Conservation (phyloP, 257 asterid species). For the Solanum pinnatisectum region DNA sequence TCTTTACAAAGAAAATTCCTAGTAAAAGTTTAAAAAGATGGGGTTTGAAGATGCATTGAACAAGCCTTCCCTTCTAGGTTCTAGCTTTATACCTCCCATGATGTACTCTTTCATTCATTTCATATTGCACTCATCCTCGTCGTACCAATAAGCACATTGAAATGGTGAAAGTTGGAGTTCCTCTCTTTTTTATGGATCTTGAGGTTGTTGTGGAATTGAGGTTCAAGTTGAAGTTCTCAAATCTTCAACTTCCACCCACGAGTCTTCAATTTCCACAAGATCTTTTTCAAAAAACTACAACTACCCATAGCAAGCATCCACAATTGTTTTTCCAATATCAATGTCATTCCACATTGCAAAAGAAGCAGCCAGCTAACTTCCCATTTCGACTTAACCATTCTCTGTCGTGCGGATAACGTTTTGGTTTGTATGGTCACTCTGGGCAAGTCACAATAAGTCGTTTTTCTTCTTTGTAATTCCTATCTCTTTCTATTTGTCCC, state of each 20-base stretch:
- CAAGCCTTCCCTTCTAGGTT: neutral
- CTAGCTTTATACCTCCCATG: neutral
- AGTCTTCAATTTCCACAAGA: neutral
- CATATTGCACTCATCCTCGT: neutral
- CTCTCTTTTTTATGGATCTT: neutral
- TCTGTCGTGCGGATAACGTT: neutral
- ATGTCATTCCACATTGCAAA: neutral
- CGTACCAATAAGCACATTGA: neutral
- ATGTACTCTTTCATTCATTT: neutral
- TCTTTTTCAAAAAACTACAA: neutral
- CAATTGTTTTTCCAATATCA: neutral
- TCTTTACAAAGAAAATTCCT: neutral
- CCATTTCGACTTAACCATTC: neutral
- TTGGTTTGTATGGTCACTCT: neutral
- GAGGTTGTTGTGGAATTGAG: neutral
- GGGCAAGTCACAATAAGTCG: neutral
- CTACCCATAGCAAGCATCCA: neutral
- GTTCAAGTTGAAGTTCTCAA: neutral
- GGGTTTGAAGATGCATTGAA: neutral
- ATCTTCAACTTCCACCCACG: neutral
- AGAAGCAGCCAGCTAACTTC: neutral
- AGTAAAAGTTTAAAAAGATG: neutral
- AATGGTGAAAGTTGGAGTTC: neutral
- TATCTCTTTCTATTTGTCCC: neutral
- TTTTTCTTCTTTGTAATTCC: neutral